Conservation (phyloP, 306 rosid species). For the Quercus agrifolia region DNA sequence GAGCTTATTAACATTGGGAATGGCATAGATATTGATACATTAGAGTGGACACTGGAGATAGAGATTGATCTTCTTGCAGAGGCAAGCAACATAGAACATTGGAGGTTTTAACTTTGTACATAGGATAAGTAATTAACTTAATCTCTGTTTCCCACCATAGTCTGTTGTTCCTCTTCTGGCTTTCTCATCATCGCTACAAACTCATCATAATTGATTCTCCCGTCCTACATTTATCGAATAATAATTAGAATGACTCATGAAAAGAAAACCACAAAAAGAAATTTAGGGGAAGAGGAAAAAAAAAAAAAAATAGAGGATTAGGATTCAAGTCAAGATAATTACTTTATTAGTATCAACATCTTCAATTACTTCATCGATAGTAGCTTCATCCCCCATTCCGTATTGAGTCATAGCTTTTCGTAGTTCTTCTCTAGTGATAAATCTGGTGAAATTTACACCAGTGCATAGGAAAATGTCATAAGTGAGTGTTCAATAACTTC, state of each 20-base stretch:
- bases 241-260: background rate
- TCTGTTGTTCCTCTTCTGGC: slow-evolving; percentile 33
- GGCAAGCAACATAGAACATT: slow-evolving; percentile 16
- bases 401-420: slow-evolving; percentile 70
- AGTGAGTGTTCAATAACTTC: background rate
- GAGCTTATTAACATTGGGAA: background rate
- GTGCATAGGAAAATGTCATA: background rate
- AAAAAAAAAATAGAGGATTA: background rate
- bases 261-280: background rate
- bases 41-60: background rate
- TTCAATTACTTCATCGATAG: slow-evolving; percentile 72
- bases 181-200: slow-evolving; percentile 79
- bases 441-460: slow-evolving; percentile 38
- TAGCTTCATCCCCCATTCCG: slow-evolving; percentile 85
- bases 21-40: background rate
- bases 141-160: slow-evolving; percentile 28
- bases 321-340: background rate
- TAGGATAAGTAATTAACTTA: background rate
- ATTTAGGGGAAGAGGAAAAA: background rate
- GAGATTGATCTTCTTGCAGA: background rate
- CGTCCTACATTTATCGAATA: slow-evolving; percentile 51
- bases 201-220: slow-evolving; percentile 74
- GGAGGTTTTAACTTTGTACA: background rate
- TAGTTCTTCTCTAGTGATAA: slow-evolving; percentile 83
- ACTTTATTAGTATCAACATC: slow-evolving; percentile 85